Evolutionary conservation across 2,329 filamentous ascomycete genomes (phyloP).

Genomic region (Aspergillus oerlinghausenensis): DNA sequence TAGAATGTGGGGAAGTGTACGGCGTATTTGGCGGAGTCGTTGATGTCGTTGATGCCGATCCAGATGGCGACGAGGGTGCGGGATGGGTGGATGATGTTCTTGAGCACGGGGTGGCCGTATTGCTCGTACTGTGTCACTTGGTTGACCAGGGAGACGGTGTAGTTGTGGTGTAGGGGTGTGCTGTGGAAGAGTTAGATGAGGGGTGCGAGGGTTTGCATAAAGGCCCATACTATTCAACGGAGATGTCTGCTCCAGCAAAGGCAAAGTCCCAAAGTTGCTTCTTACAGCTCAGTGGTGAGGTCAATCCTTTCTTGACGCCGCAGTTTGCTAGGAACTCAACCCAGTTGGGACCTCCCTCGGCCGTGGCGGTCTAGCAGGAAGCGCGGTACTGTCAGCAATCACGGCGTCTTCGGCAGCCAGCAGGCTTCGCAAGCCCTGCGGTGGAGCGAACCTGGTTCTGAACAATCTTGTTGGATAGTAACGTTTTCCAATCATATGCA

Average conservation of each 20-base stretch:
- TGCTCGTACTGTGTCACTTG: conserved; percentile 47
- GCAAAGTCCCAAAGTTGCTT: conserved; percentile 55
- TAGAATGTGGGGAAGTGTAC: conserved; percentile 46
- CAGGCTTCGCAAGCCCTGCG: background rate
- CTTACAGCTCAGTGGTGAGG: conserved; percentile 41
- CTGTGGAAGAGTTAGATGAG: conserved; percentile 18
- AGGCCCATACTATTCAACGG: conserved; percentile 33
- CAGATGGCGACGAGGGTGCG: conserved; percentile 47
- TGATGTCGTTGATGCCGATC: conserved; percentile 57
- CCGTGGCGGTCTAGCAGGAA: conserved; percentile 40
- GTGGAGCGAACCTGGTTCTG: conserved; percentile 39
- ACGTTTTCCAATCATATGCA: conserved; percentile 40
- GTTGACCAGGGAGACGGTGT: conserved; percentile 46
- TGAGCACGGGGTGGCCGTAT: conserved; percentile 43
- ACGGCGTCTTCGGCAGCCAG: background rate
- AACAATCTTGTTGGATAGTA: conserved; percentile 48
- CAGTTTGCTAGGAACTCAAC: conserved; percentile 51
- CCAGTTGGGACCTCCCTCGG: conserved; percentile 53
- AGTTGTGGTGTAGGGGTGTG: conserved; percentile 50
- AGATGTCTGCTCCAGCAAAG: conserved; percentile 51
- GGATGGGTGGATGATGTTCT: conserved; percentile 24
- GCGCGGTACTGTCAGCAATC: background rate
- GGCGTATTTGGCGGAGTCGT: conserved; percentile 44
- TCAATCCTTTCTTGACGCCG: conserved; percentile 42
- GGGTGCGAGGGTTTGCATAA: background rate